Conservation (phyloP, 306 rosid species). For the Arachis stenosperma region DNA sequence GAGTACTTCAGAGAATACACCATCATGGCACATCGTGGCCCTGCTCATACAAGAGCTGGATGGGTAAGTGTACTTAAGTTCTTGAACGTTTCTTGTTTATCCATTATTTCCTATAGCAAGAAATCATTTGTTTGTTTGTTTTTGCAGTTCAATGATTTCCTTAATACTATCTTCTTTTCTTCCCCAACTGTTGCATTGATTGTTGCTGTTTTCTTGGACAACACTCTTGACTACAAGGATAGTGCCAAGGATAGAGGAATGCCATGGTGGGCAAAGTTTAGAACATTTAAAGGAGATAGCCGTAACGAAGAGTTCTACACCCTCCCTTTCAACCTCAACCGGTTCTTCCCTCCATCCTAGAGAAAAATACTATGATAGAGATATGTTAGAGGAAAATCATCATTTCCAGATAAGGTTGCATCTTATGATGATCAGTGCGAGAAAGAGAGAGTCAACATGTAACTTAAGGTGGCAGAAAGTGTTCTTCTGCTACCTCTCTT, state of each 20-base stretch:
- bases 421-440: conserved; percentile 30
- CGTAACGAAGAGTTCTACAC: conserved; percentile 91
- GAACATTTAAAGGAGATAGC: conserved; percentile 77
- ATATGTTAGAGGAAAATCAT: conserved; percentile 65
- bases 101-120: background rate
- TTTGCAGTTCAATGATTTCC: conserved; percentile 87
- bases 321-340: conserved; percentile 93
- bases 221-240: conserved; percentile 84
- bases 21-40: conserved; percentile 75
- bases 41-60: conserved; percentile 88
- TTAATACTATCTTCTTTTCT: conserved; percentile 86
- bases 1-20: conserved; percentile 85
- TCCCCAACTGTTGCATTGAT: conserved; percentile 82
- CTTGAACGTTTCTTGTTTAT: background rate
- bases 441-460: conserved; percentile 34
- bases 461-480: conserved; percentile 28
- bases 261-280: conserved; percentile 97
- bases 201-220: conserved; percentile 82
- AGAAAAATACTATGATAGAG: conserved; percentile 23
- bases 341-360: conserved; percentile 94
- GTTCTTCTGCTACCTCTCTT: conserved; percentile 24
- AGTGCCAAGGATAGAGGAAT: conserved; percentile 93
- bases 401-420: conserved; percentile 60
- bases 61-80: conserved; percentile 68
- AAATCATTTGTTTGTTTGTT: background rate